These are phyloP conservation scores for Trametes villosa DNA, from an alignment of 768 basidiomycete species.

Conservation along the genomic window DNA sequence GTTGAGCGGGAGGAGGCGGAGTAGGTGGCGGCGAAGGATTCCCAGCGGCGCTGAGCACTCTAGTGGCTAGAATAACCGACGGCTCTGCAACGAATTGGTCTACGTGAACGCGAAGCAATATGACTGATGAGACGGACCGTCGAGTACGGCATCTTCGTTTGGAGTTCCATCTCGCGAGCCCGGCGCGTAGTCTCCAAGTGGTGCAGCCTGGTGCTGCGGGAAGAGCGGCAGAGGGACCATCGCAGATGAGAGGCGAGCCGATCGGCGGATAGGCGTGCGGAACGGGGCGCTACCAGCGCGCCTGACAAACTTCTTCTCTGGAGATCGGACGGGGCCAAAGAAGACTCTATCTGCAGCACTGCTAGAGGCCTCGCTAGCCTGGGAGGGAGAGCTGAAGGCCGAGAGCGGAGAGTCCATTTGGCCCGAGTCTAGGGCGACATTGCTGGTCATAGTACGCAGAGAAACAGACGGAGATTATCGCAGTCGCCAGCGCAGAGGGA, in stretches of 20 bases:
- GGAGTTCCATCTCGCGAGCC: conserved; percentile 28
- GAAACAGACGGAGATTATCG: not conserved
- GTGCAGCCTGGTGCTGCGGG: conserved; percentile 34
- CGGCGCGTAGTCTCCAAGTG: conserved; percentile 29
- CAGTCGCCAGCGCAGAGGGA: conserved; percentile 3
- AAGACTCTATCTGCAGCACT: conserved; percentile 49
- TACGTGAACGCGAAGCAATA: not conserved
- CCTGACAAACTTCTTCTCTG: conserved; percentile 52
- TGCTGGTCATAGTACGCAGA: conserved; percentile 24
- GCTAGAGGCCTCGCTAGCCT: conserved; percentile 33
- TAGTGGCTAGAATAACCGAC: conserved; percentile 66
- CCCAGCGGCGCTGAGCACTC: conserved; percentile 68
- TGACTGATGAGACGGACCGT: conserved; percentile 32
- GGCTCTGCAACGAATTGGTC: conserved; percentile 50
- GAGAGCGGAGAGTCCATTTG: conserved; percentile 14
- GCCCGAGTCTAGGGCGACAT: conserved; percentile 18
- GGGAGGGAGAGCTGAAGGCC: conserved; percentile 13
- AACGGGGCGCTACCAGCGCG: conserved; percentile 34
- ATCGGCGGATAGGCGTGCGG: conserved; percentile 49
- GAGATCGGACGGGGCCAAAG: conserved; percentile 57
- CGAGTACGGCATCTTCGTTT: conserved; percentile 38
- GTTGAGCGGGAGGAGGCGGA: conserved; percentile 19
- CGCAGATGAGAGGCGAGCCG: conserved; percentile 52
- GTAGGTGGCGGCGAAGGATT: conserved; percentile 75
- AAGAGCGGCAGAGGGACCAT: conserved; percentile 14